Evolutionary conservation across 2,329 filamentous ascomycete genomes (phyloP).

Genomic region (Chrysoporthe austroafricana): DNA sequence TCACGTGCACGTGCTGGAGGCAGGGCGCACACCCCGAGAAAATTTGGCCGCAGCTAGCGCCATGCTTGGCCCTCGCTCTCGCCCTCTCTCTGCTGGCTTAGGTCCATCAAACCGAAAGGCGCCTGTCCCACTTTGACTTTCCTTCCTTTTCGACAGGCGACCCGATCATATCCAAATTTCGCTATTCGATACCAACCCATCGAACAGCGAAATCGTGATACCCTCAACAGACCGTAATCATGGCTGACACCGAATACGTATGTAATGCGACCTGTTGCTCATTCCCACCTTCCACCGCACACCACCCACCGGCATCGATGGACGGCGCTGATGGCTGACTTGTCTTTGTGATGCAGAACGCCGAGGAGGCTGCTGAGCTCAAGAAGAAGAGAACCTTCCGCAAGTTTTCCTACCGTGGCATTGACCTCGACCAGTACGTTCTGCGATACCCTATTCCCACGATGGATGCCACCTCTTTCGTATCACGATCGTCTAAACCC

Average conservation of each 20-base stretch:
- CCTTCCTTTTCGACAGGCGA: constrained; percentile 19
- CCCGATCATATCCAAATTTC: constrained; percentile 31
- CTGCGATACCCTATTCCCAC: not conserved
- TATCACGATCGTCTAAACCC: constrained; percentile 5
- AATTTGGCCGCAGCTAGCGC: constrained; percentile 13
- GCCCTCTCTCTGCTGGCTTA: constrained; percentile 10
- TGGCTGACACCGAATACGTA: constrained; percentile 66
- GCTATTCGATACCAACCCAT: constrained; percentile 43
- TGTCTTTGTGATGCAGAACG: constrained; percentile 65
- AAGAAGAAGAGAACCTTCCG: constrained; percentile 99
- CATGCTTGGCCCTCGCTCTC: constrained; percentile 9
- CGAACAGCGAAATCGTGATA: constrained; percentile 43
- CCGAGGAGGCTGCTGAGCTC: constrained; percentile 97
- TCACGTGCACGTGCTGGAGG: constrained; percentile 11
- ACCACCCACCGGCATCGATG: constrained; percentile 11
- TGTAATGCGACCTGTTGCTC: constrained; percentile 33
- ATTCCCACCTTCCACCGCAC: not conserved
- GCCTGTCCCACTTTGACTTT: constrained; percentile 27
- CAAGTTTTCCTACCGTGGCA: constrained; percentile 99
- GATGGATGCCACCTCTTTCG: not conserved
- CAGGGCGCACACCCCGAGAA: constrained; percentile 14
- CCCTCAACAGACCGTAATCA: constrained; percentile 57
- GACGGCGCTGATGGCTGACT: constrained; percentile 27
- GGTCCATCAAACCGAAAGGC: constrained; percentile 8
- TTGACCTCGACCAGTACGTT: constrained; percentile 98